Evolutionary conservation across 1,284 basidiomycete genomes (phyloP).

Genomic region (Ganoderma resinaceum): DNA sequence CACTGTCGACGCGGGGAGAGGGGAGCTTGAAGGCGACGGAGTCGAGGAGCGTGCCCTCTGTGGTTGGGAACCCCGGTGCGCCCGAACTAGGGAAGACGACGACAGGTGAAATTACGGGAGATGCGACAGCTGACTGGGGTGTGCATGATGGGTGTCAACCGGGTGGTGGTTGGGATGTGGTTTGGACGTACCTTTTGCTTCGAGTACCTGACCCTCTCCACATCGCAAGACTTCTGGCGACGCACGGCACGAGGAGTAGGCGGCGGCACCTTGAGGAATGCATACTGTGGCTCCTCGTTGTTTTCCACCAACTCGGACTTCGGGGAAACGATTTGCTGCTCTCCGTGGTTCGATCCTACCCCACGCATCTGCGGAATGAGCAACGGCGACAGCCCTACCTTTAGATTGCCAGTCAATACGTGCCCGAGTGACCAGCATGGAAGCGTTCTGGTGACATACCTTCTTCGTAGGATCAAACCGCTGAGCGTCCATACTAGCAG

Average conservation of each 20-base stretch:
- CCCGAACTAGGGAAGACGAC: conserved; percentile 12
- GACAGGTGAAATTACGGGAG: background rate
- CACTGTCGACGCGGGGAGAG: background rate
- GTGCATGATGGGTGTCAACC: background rate
- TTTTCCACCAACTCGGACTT: background rate
- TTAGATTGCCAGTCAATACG: background rate
- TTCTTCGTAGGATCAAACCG: conserved; percentile 10
- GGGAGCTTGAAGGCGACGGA: conserved; percentile 16
- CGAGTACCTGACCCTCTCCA: conserved; percentile 18
- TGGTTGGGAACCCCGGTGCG: conserved; percentile 3
- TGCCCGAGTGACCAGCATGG: background rate
- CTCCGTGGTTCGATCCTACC: background rate
- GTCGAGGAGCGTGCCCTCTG: conserved; percentile 10
- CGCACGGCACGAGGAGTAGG: conserved; percentile 10
- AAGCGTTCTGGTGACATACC: conserved; percentile 5
- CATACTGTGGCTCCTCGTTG: conserved; percentile 10
- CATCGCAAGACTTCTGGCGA: conserved; percentile 14
- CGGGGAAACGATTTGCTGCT: background rate
- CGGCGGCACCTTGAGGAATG: conserved; percentile 12
- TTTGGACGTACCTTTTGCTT: background rate
- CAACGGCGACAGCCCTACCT: conserved; percentile 10
- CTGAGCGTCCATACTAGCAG: conserved; percentile 17
- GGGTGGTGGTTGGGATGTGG: background rate
- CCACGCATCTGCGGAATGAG: background rate
- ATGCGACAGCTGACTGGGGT: background rate